Conservation (phyloP, 192 early-diverging fungal species). For the Umbelopsis isabellina region DNA sequence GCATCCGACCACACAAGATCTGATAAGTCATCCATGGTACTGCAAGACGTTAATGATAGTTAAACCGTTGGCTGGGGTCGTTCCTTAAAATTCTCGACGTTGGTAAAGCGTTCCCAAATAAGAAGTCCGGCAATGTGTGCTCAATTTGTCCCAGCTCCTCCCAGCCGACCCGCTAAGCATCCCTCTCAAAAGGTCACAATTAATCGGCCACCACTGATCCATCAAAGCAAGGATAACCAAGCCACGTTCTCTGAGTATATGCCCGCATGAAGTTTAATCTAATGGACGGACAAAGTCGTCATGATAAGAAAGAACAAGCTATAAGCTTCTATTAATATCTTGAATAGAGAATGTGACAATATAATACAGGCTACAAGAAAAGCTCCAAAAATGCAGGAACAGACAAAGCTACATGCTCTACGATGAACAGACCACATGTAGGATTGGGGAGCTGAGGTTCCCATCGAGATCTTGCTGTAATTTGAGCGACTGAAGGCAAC, state of each 20-base stretch:
- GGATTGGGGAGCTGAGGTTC: slow-evolving; percentile 20
- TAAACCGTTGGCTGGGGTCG: neutral
- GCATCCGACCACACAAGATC: slow-evolving; percentile 16
- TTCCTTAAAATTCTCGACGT: slow-evolving; percentile 10
- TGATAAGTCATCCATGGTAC: slow-evolving; percentile 17
- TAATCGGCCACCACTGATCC: too few relatives aligned
- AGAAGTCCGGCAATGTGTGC: neutral
- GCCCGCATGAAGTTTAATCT: neutral
- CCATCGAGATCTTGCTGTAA: neutral
- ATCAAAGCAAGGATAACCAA: too few relatives aligned
- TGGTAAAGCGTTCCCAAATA: too few relatives aligned
- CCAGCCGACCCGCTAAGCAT: too few relatives aligned
- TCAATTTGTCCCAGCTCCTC: too few relatives aligned
- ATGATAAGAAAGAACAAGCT: too few relatives aligned
- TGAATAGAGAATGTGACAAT: neutral
- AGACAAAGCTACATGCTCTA: slow-evolving; percentile 27
- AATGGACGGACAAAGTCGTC: too few relatives aligned
- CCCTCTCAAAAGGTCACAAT: too few relatives aligned
- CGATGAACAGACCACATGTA: slow-evolving; percentile 37
- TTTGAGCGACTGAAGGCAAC: neutral
- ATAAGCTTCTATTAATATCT: too few relatives aligned
- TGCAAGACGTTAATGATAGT: neutral
- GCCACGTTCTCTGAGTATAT: too few relatives aligned
- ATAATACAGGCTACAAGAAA: slow-evolving; percentile 23
- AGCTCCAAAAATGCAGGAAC: slow-evolving; percentile 32